Evolutionary conservation across 371 early-diverging fungal species (phyloP).

Genomic region (Mucor plumbeus): DNA sequence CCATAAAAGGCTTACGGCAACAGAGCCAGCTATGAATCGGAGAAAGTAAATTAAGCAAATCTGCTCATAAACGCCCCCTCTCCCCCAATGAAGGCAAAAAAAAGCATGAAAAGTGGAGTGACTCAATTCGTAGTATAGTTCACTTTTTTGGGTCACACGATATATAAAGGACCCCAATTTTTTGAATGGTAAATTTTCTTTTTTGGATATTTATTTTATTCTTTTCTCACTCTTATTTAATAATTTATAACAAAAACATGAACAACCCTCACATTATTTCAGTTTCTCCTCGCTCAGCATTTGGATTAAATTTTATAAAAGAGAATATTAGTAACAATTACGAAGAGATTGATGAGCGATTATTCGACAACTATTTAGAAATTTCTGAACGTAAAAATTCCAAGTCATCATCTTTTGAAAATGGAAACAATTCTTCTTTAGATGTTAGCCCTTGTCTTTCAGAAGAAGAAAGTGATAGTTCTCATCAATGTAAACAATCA

Average conservation of each 20-base stretch:
- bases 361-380: constrained; percentile 18
- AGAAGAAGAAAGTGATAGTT: constrained; percentile 20
- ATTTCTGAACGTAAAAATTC: constrained; percentile 6
- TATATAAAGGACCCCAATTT: constrained; percentile 14
- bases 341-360: constrained; percentile 27
- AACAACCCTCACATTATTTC: constrained; percentile 14
- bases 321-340: neutral
- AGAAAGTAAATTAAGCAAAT: constrained; percentile 1
- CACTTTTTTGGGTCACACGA: constrained; percentile 7
- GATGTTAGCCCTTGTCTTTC: constrained; percentile 13
- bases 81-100: constrained; percentile 4
- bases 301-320: constrained; percentile 4
- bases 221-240: constrained; percentile 7
- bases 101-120: constrained; percentile 13
- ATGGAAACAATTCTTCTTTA: neutral
- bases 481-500: neutral
- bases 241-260: constrained; percentile 7
- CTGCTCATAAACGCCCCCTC: constrained; percentile 5
- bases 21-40: constrained; percentile 1
- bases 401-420: neutral
- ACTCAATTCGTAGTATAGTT: constrained; percentile 8
- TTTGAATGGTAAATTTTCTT: constrained; percentile 2
- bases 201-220: neutral
- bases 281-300: constrained; percentile 11
- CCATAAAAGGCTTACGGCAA: constrained; percentile 6